Percentiles rank a stretch among this genome's conserved stretches.
phyloP scores from a whole-genome alignment of 495 filamentous ascomycete species.

The Usnea hakonensis region DNA sequence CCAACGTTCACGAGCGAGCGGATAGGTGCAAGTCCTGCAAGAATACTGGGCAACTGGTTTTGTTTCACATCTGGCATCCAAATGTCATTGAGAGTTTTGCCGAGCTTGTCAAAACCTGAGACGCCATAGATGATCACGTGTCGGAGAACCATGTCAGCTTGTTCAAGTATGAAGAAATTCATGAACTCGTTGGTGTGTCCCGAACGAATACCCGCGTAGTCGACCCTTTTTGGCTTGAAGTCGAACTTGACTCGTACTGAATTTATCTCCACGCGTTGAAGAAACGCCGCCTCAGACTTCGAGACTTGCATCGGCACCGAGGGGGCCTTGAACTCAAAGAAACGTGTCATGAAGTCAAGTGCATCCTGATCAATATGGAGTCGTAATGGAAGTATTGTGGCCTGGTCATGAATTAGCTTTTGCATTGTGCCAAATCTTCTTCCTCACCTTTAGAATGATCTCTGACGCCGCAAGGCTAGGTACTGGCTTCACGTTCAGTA shows the following conservation, averaged over 20 bases:
- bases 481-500: constrained; percentile 79
- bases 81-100: constrained; percentile 82
- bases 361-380: constrained; percentile 98
- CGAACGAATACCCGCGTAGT: constrained; percentile 89
- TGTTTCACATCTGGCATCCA: constrained; percentile 94
- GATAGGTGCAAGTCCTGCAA: constrained; percentile 85
- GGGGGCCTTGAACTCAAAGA: constrained; percentile 96
- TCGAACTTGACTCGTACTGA: constrained; percentile 77
- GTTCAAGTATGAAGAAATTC: constrained; percentile 94
- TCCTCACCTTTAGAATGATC: constrained; percentile 67
- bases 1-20: constrained; percentile 85
- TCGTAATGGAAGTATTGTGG: constrained; percentile 74
- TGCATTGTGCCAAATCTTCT: neutral
- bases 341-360: constrained; percentile 90
- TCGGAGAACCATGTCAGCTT: constrained; percentile 74
- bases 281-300: constrained; percentile 68
- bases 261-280: constrained; percentile 84
- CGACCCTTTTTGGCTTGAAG: constrained; percentile 95
- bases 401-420: constrained; percentile 37
- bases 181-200: constrained; percentile 98
- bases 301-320: constrained; percentile 36
- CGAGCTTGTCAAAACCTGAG: constrained; percentile 79
- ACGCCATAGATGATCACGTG: constrained; percentile 91
- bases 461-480: constrained; percentile 80
- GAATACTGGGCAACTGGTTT: constrained; percentile 81